Conservation (phyloP, 78 protist genomes). For the Chrysochromulina parva region DNA sequence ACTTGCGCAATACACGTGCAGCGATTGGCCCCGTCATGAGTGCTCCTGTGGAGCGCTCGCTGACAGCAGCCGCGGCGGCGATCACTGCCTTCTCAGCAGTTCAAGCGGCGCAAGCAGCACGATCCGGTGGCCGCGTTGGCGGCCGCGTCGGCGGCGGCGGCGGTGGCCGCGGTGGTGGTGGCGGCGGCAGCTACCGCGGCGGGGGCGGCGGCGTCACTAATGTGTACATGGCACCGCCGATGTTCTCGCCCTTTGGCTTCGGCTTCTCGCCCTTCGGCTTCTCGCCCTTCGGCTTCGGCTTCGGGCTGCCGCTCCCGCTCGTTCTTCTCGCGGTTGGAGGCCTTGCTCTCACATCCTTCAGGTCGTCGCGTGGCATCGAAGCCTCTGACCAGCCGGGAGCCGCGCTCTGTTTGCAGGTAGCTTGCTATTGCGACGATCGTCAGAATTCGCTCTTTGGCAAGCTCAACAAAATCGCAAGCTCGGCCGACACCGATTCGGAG, state of each 20-base stretch:
- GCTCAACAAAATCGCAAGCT: background rate
- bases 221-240: background rate
- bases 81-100: too few species aligned
- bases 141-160: background rate
- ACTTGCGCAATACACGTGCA: too few species aligned
- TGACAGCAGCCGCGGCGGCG: too few species aligned
- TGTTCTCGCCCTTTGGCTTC: slow-evolving; percentile 6
- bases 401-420: background rate
- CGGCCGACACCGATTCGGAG: background rate
- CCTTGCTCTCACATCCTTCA: background rate
- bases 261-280: slow-evolving; percentile 21
- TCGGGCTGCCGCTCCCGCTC: background rate
- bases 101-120: background rate
- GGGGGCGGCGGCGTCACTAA: background rate
- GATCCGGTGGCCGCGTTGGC: background rate
- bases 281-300: slow-evolving; percentile 29
- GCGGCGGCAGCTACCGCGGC: background rate
- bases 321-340: background rate
- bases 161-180: background rate
- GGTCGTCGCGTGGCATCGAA: background rate
- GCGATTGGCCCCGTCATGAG: too few species aligned
- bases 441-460: background rate
- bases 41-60: too few species aligned
- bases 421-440: slow-evolving; percentile 13
- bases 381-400: background rate